Percentiles rank a stretch among this genome's conserved stretches.
Conservation (phyloP, 352 stramenopile genomes). For the Globisporangium abappressorium region DNA sequence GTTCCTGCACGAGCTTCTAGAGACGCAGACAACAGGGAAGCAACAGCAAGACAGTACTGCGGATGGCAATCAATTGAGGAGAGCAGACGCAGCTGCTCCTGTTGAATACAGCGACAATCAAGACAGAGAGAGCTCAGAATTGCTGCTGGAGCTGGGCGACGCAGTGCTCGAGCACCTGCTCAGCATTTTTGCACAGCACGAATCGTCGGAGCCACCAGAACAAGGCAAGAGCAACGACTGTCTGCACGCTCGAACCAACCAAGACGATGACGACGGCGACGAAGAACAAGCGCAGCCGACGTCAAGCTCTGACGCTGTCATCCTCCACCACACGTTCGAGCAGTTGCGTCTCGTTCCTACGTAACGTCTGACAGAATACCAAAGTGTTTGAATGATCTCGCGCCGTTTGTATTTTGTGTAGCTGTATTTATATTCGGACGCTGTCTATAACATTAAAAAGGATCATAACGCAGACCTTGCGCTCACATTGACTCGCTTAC, state of each 20-base stretch:
- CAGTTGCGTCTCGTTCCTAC: background rate
- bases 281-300: background rate
- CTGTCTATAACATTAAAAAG: slow-evolving; percentile 13
- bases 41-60: no score
- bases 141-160: background rate
- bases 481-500: slow-evolving; percentile 1
- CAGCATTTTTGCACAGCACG: background rate
- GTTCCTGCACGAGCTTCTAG: background rate
- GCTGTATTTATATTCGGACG: slow-evolving; percentile 2
- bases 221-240: background rate
- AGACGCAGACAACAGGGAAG: background rate
- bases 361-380: background rate
- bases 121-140: no score
- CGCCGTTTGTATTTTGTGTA: slow-evolving; percentile 4
- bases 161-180: background rate
- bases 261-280: background rate
- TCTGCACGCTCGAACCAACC: background rate
- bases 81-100: background rate
- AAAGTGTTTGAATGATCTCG: background rate
- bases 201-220: background rate
- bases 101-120: background rate
- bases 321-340: background rate
- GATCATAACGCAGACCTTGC: background rate
- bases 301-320: background rate
- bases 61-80: no score